Conservation (phyloP, 2,329 filamentous ascomycete species). For the Pseudogymnoascus sp. region DNA sequence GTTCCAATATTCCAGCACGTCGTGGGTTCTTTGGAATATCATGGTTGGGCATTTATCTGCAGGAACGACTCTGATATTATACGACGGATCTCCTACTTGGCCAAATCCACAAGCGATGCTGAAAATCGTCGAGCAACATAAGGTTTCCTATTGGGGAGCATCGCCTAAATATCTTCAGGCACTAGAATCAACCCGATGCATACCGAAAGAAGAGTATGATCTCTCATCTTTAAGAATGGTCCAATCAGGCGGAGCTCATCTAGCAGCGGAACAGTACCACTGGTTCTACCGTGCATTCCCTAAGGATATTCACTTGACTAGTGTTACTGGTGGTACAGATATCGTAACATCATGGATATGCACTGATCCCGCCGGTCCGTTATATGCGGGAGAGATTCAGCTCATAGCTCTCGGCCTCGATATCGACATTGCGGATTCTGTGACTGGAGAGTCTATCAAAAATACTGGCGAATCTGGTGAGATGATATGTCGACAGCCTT, state of each 20-base stretch:
- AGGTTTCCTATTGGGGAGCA: slow-evolving; percentile 37
- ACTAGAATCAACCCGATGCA: slow-evolving; percentile 28
- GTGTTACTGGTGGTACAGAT: slow-evolving; percentile 41
- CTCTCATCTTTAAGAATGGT: slow-evolving; percentile 35
- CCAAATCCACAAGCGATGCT: slow-evolving; percentile 33
- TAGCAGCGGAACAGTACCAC: slow-evolving; percentile 36
- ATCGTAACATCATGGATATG: slow-evolving; percentile 38
- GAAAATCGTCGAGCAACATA: slow-evolving; percentile 31
- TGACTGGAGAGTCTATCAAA: slow-evolving; percentile 31
- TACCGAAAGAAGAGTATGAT: slow-evolving; percentile 33
- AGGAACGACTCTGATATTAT: slow-evolving; percentile 36
- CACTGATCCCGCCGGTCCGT: slow-evolving; percentile 35
- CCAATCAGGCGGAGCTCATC: slow-evolving; percentile 38
- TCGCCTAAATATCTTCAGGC: slow-evolving; percentile 39
- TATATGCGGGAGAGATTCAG: slow-evolving; percentile 40
- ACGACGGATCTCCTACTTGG: slow-evolving; percentile 38
- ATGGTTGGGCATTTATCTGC: slow-evolving; percentile 37
- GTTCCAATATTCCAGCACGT: slow-evolving; percentile 40
- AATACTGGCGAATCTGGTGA: slow-evolving; percentile 35
- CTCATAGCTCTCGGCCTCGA: slow-evolving; percentile 39
- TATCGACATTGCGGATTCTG: slow-evolving; percentile 37
- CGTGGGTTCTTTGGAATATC: slow-evolving; percentile 41
- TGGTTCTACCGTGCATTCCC: slow-evolving; percentile 40
- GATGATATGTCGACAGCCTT: slow-evolving; percentile 38
- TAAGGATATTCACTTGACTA: slow-evolving; percentile 32